These are phyloP conservation scores for Neoascochyta sp. DNA, from an alignment of 2,329 filamentous ascomycete species.

Conservation along the genomic window DNA sequence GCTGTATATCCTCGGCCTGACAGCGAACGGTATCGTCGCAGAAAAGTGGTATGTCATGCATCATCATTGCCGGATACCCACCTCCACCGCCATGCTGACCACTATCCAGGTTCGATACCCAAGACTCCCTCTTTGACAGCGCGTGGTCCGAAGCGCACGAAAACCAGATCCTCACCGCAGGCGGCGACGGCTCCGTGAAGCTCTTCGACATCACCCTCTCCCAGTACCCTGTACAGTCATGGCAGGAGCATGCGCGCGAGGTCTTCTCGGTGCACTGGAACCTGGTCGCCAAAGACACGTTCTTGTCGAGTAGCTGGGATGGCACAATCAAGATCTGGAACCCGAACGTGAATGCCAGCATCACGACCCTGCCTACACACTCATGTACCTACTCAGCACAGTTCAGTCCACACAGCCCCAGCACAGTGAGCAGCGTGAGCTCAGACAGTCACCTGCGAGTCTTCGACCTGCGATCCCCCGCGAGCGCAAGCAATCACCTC, in stretches of 20 bases:
- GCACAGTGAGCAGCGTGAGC: conserved; percentile 80
- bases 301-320: conserved; percentile 92
- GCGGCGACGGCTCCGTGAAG: conserved; percentile 91
- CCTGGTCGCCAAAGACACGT: conserved; percentile 82
- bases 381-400: conserved; percentile 91
- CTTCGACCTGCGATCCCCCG: conserved; percentile 86
- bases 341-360: conserved; percentile 67
- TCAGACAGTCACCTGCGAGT: conserved; percentile 86
- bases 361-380: conserved; percentile 85
- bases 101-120: conserved; percentile 76
- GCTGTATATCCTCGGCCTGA: conserved; percentile 78
- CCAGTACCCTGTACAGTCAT: conserved; percentile 85
- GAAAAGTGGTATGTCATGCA: conserved; percentile 69
- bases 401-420: conserved; percentile 83
- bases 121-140: conserved; percentile 92
- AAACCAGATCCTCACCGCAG: conserved; percentile 84
- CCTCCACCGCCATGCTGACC: conserved; percentile 6
- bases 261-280: conserved; percentile 94
- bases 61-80: too few species aligned
- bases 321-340: conserved; percentile 96
- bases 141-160: conserved; percentile 96
- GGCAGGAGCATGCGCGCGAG: conserved; percentile 90
- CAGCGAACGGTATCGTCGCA: conserved; percentile 74
- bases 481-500: conserved; percentile 83
- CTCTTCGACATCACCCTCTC: conserved; percentile 81